Conservation (phyloP, 306 rosid species). For the Delonix regia region DNA sequence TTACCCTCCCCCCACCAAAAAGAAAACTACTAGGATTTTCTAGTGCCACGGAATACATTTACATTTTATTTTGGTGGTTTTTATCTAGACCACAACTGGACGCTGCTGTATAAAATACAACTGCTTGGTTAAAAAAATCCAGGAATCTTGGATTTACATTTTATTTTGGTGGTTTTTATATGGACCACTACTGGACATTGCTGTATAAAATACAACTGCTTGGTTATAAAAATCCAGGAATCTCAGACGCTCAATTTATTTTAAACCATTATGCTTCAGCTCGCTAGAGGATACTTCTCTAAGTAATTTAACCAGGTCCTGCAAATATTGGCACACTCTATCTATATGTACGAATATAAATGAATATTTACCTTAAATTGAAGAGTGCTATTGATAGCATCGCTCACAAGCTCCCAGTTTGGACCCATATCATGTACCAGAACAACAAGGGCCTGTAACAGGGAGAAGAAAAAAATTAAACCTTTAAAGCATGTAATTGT, state of each 20-base stretch:
- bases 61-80: background rate
- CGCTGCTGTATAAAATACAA: background rate
- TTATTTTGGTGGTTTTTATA: background rate
- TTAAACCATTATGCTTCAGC: background rate
- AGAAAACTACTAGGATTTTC: background rate
- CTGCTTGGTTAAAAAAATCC: background rate
- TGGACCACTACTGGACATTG: background rate
- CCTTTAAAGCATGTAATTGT: conserved; percentile 5
- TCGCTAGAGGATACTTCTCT: background rate
- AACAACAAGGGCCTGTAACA: conserved; percentile 90
- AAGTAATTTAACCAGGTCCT: background rate
- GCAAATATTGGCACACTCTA: background rate
- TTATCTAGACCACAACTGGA: background rate
- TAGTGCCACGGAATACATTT: background rate
- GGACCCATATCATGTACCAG: conserved; percentile 99
- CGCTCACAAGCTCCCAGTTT: conserved; percentile 98
- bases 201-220: background rate
- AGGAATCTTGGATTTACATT: background rate
- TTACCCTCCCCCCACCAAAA: background rate
- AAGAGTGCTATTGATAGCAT: conserved; percentile 85
- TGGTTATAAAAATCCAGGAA: background rate
- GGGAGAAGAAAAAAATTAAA: conserved; percentile 26
- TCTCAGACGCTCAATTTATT: background rate
- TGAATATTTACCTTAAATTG: conserved; percentile 74
- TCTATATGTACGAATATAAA: background rate